phyloP scores from a whole-genome alignment of 495 filamentous ascomycete genomes.

The Pyrenopolyporus hunteri region DNA sequence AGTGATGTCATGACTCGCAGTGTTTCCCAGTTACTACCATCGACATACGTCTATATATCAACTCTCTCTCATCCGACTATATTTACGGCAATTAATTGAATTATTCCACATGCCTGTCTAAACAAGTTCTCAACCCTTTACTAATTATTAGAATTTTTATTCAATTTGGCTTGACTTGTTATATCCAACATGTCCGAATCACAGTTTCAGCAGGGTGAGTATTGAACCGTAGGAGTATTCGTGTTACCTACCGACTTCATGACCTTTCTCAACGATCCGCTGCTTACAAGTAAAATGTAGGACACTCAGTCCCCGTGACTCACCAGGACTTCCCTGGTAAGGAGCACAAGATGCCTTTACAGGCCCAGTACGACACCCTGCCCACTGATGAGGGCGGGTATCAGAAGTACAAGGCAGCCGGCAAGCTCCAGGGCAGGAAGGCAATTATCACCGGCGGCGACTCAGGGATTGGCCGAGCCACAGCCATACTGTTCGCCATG shows the following conservation, averaged over 20 bases:
- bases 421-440: slow-evolving; percentile 75
- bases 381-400: slow-evolving; percentile 73
- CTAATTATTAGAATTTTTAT: not conserved
- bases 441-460: slow-evolving; percentile 86
- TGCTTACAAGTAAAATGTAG: slow-evolving; percentile 47
- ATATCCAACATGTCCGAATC: slow-evolving; percentile 46
- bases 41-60: slow-evolving; percentile 8
- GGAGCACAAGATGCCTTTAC: slow-evolving; percentile 67
- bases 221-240: not conserved
- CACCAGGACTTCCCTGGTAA: slow-evolving; percentile 71
- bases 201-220: slow-evolving; percentile 61
- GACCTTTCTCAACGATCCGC: not conserved
- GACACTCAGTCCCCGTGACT: slow-evolving; percentile 71
- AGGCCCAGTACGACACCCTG: slow-evolving; percentile 68
- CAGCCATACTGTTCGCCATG: slow-evolving; percentile 80
- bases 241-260: not conserved
- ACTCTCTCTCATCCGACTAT: not conserved
- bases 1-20: slow-evolving; percentile 36
- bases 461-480: slow-evolving; percentile 79
- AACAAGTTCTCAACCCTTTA: not conserved
- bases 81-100: not conserved
- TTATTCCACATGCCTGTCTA: not conserved
- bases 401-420: slow-evolving; percentile 77
- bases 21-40: slow-evolving; percentile 13
- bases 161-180: not conserved